These are phyloP conservation scores for Nakazawaea wickerhamii DNA, from an alignment of 805 yeast genomes.

Conservation along the genomic window DNA sequence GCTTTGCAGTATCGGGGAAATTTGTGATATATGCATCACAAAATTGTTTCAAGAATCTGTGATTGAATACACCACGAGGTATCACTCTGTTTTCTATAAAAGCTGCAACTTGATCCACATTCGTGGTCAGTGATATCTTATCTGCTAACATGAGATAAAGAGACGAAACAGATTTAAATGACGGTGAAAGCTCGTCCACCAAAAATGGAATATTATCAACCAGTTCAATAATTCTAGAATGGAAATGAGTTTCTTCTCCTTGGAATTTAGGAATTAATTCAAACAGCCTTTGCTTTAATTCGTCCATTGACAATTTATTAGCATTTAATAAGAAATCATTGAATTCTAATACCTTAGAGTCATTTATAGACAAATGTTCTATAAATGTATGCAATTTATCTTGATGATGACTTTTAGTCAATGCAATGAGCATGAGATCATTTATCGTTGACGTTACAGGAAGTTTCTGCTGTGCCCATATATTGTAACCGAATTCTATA, in stretches of 20 bases:
- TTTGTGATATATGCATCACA: neutral
- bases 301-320: neutral
- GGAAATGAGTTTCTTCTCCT: neutral
- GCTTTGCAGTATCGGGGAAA: constrained; percentile 5
- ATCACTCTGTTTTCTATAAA: constrained; percentile 2
- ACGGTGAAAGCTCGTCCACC: neutral
- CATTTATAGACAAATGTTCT: neutral
- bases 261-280: neutral
- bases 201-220: neutral
- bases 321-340: constrained; percentile 4
- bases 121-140: neutral
- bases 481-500: constrained; percentile 9
- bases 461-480: constrained; percentile 7
- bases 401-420: neutral
- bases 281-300: neutral
- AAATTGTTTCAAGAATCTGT: constrained; percentile 2
- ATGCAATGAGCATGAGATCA: constrained; percentile 5
- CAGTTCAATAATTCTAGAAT: neutral
- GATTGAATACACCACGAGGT: constrained; percentile 1
- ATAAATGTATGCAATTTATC: constrained; percentile 8
- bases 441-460: constrained; percentile 1
- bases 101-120: neutral
- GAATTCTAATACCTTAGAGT: constrained; percentile 4
- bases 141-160: neutral
- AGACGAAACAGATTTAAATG: neutral